Evolutionary conservation across 2,329 filamentous ascomycete genomes (phyloP), one percentile per base, ranked within the genome.

Genomic region (Epichloe festucae): DNA sequence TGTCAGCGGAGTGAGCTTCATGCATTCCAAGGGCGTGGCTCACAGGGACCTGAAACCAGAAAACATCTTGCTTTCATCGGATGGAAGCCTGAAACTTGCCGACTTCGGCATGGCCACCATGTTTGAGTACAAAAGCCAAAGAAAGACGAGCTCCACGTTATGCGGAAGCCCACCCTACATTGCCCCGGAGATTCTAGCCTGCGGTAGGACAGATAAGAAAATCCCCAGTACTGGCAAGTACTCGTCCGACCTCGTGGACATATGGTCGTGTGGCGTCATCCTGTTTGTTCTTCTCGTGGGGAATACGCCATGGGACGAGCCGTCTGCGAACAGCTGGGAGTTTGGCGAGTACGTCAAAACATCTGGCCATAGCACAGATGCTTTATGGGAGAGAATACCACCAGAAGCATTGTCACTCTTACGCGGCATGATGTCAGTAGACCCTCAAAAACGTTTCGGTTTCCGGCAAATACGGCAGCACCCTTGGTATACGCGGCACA

Each of bases 201-300:
- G 73, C 60, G 69, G 73, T 31, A 65, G 71, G 54, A 58, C 61
- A 43, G 70, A 75, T 54, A 75, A 73, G 63, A 70, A 65, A 46
- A 65, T 75, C 41, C 60, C 75, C 39, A 69, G 76, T 49, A 71
- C 76, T 27, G 61, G 64, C 46, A 81, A 85, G 51, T 91, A 91
- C 63, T 76, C 78, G 34, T 83, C 90, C 7, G 88, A 96, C 55
- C 70, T 88, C 42, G 87, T 88, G 39, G 93, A 98, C 63, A 84
- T 98, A 52, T 98, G 94, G 94, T 96, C 90, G 15, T 96, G 90
- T 60, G 93, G 93, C 36, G 89, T 98, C 50, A 94, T 98, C n/a
- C 74, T 98, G 4, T 98, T 98, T 63, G 93, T 97, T 38, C 73
- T 98, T 4, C 73, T 98, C 3, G 89, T 95, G 1, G 93, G 93